Base-by-base conservation (phyloP, 768 basidiomycete genomes). In the Boletus rufocinnamomeus region DNA sequence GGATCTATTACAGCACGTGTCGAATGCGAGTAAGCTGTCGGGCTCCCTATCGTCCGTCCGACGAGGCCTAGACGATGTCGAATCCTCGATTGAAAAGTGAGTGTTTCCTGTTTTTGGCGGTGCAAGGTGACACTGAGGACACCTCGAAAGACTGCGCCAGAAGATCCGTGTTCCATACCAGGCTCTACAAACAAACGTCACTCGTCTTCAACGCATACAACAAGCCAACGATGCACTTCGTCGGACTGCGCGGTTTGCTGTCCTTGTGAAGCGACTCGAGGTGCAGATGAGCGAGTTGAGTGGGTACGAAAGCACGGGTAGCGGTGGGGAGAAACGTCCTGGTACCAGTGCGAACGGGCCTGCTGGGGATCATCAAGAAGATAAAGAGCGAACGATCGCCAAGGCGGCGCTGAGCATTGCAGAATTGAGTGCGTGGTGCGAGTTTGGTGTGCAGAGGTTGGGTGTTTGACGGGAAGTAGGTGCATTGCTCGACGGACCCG, bases 391-490 rank as follows among this genome's bases (percentile, higher is more conserved):
- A 10, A 84, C 84, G 17, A 86, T 98, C 66, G 89, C 94, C 2
- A 95, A 95, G 73, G 95, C 96, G 2, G 96, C 95, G n/a, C 76
- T 98, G 65, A 95, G 86, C 40, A 86, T 98, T 10, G 93, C 95
- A 1, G 96, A 99, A 72, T 78, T 98, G 44, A 81, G 94, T 93
- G 60, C 64, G 88, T 76, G 30, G n/a, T 16, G 21, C 2, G n/a
- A 1, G 38, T 52, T 35, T 14, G 38, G 41, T 49, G 38, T 34
- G 28, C 1, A 13, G 14, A 16, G 3, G n/a, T 21, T 3, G 47
- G 16, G 50, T 37, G 55, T 38, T 37, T 63, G 53, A 69, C 40
- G 45, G 41, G 34, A 16, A 21, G 21, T 49, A 87, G 86, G 80
- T 41, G 74, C 77, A 21, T 71, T 88, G 41, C 72, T 88, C 14